Conservation (phyloP, 257 asterid genomes). For the Nicotiana obtusifolia region DNA sequence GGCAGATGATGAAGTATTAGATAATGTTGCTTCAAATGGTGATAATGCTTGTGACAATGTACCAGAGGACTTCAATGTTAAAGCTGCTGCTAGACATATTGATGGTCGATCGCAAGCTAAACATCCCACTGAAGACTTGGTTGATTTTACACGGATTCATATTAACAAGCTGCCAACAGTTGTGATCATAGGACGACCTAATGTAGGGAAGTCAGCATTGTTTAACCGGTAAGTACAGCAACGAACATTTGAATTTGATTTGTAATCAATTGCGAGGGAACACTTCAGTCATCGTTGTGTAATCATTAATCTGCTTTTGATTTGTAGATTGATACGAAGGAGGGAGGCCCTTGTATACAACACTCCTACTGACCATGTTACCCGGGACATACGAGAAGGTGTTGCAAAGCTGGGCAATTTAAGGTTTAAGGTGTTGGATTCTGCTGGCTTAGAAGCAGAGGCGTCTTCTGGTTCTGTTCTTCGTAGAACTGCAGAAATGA, state of each 20-base stretch:
- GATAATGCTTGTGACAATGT: not conserved
- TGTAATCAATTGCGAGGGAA: not conserved
- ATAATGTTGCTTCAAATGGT: constrained; percentile 25
- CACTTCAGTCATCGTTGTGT: not conserved
- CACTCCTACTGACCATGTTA: constrained; percentile 93
- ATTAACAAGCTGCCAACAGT: constrained; percentile 77
- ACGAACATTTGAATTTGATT: not conserved
- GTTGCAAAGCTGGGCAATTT: constrained; percentile 85
- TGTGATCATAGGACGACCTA: constrained; percentile 82
- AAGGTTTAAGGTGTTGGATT: constrained; percentile 85
- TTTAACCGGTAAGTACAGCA: constrained; percentile 71
- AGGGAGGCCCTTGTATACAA: constrained; percentile 98
- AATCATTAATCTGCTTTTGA: constrained; percentile 19
- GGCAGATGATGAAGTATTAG: constrained; percentile 16
- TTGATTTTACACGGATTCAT: constrained; percentile 72
- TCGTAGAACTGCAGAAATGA: constrained; percentile 89
- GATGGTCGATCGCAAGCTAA: constrained; percentile 27
- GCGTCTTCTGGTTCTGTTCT: constrained; percentile 97
- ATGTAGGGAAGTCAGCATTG: constrained; percentile 93
- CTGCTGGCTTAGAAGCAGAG: constrained; percentile 99
- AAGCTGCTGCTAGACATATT: constrained; percentile 16
- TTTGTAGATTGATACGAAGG: constrained; percentile 75
- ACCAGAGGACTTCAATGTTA: constrained; percentile 22
- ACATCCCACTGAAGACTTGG: constrained; percentile 26
- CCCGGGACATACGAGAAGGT: constrained; percentile 93